These are phyloP conservation scores for Colletotrichum melonis DNA, from an alignment of 2,329 filamentous ascomycete genomes.

Conservation along the genomic window DNA sequence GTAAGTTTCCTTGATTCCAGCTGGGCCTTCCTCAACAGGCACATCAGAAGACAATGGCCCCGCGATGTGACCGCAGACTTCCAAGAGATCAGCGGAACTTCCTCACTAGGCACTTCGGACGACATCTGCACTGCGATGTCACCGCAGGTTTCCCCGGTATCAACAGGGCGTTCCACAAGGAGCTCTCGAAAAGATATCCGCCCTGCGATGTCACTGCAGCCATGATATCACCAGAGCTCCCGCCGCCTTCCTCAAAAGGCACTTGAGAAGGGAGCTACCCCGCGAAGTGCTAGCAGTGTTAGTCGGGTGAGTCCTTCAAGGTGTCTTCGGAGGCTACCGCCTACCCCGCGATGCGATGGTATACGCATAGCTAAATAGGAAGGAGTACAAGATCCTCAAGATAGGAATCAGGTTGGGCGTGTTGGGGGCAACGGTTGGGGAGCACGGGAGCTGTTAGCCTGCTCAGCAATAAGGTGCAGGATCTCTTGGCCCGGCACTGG, in stretches of 20 bases:
- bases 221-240: background rate
- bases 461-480: background rate
- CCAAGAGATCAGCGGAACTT: background rate
- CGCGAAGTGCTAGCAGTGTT: background rate
- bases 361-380: conserved; percentile 18
- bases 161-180: conserved; percentile 21
- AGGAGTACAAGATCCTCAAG: conserved; percentile 9
- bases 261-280: background rate
- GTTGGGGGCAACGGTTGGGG: no score
- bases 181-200: conserved; percentile 8
- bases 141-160: background rate
- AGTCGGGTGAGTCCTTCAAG: background rate
- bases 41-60: conserved; percentile 7
- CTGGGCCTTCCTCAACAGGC: conserved; percentile 28
- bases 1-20: background rate
- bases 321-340: conserved; percentile 3
- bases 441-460: background rate
- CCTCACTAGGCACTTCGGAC: background rate
- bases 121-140: background rate
- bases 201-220: conserved; percentile 6
- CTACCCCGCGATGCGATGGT: conserved; percentile 18
- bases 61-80: conserved; percentile 1
- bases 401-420: background rate
- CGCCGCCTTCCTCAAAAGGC: background rate
- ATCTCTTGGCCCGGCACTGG: conserved; percentile 1